Conservation (phyloP, 177 flowering plant species). For the Telopea speciosissima region DNA sequence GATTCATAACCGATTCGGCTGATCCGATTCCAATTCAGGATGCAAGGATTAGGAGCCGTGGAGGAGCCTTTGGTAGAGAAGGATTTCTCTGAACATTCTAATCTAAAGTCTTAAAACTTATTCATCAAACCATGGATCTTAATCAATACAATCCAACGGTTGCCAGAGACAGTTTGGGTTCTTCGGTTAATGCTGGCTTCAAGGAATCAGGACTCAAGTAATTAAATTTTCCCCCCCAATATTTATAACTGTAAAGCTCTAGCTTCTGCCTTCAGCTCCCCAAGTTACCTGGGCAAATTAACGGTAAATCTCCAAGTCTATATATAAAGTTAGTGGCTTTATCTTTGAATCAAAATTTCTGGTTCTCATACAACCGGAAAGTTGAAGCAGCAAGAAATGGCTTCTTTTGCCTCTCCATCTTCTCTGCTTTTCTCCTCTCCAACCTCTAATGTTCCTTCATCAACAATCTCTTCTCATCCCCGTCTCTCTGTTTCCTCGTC, state of each 20-base stretch:
- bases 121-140: too few species aligned
- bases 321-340: background rate
- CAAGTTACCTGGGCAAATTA: background rate
- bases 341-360: constrained; percentile 18
- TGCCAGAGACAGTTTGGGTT: background rate
- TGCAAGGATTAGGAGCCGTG: too few species aligned
- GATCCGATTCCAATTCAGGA: too few species aligned
- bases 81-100: too few species aligned
- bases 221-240: background rate
- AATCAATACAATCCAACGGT: background rate
- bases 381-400: constrained; percentile 31
- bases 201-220: background rate
- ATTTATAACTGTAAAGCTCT: background rate
- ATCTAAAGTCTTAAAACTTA: too few species aligned
- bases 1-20: too few species aligned
- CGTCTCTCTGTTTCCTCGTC: constrained; percentile 15
- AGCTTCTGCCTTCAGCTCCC: background rate
- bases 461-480: constrained; percentile 23
- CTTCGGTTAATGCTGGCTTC: background rate
- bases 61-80: too few species aligned
- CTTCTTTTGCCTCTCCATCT: constrained; percentile 39
- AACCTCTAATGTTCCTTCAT: constrained; percentile 14
- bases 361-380: constrained; percentile 23
- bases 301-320: background rate
- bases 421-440: constrained; percentile 23